phyloP scores from a whole-genome alignment of 805 yeast species.

The Candida hungchunana region DNA sequence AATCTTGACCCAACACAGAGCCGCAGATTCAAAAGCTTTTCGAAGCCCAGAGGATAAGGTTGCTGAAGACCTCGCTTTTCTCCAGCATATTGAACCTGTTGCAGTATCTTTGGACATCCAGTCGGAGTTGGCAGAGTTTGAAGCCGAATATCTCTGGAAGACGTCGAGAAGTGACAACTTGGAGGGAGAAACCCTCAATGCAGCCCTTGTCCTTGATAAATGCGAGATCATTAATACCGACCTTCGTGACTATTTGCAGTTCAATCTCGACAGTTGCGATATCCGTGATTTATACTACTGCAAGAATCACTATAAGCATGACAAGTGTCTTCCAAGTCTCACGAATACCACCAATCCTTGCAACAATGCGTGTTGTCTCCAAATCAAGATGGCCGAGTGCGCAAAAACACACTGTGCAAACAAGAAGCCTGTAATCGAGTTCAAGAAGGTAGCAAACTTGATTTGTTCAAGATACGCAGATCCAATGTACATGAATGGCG shows the following conservation, averaged over 20 bases:
- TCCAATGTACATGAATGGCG: conserved; percentile 20
- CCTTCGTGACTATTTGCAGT: conserved; percentile 14
- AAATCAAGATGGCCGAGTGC: conserved; percentile 23
- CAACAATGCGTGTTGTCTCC: conserved; percentile 25
- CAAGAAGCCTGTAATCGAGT: conserved; percentile 15
- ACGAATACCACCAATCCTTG: conserved; percentile 16
- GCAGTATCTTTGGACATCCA: conserved; percentile 13
- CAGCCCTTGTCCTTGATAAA: conserved; percentile 18
- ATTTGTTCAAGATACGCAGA: conserved; percentile 23
- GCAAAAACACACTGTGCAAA: conserved; percentile 20
- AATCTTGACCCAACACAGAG: no score
- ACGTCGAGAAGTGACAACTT: conserved; percentile 4
- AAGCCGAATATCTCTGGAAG: conserved; percentile 15
- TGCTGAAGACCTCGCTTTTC: conserved; percentile 11
- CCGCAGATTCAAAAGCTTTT: no score
- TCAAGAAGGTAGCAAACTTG: conserved; percentile 18
- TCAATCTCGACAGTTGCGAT: conserved; percentile 24
- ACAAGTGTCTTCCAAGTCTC: conserved; percentile 12
- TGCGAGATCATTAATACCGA: conserved; percentile 19
- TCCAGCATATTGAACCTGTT: conserved; percentile 11
- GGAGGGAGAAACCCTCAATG: neutral
- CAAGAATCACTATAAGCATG: conserved; percentile 19
- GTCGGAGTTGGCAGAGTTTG: conserved; percentile 14
- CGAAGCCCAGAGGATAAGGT: conserved; percentile 16
- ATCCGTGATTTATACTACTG: conserved; percentile 22